Evolutionary conservation across 2,329 filamentous ascomycete genomes (phyloP), one percentile per base, ranked within the genome.

Genomic region (Fragosphaeria purpurea): DNA sequence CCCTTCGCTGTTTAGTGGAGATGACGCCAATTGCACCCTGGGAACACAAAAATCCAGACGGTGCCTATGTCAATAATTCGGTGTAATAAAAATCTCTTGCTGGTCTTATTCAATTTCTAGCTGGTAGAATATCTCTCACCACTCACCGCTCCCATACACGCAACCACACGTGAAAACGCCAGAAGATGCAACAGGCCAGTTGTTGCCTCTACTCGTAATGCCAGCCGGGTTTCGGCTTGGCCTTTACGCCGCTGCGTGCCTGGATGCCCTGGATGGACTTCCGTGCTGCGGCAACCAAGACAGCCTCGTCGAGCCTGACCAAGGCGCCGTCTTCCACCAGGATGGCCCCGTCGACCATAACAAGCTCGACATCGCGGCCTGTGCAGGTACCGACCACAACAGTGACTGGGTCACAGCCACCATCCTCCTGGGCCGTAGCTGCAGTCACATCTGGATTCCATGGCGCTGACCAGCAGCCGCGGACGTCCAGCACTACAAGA

Each of bases 371-470:
- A 46, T 61, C 59, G 7, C 50, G 44, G 7, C 57, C 59, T 10
- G 54, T 56, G 47, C 59, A 61, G 11, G 53, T 55, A 41, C 56
- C 54, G 2, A 61, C 60, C 12, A 69, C 60, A 2, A 62, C 59
- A 39, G 66, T 69, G n/a, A 70, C 60, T 0, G 70, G 65, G 51
- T 65, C 64, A 1, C 66, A 53, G 0, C 66, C 65, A 10, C 62
- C 64, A 6, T 54, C 58, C 35, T 47, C n/a, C 22, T 22, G 22
- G 22, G 22, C 22, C 22, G 22, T 22, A 2, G 22, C 22, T 3
- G 22, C 22, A 22, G 22, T 22, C 22, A 65, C 58, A 3, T 50
- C 52, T 33, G 64, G 62, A 44, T 67, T 65, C 61, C 65, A 71
- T 2, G 69, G 69, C 52, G 65, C 64, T 31, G 56, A 47, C 48